Percentiles rank a stretch among this genome's conserved stretches.
These are phyloP conservation scores for Calocybe indica DNA, from an alignment of 768 basidiomycete genomes.

Conservation along the genomic window DNA sequence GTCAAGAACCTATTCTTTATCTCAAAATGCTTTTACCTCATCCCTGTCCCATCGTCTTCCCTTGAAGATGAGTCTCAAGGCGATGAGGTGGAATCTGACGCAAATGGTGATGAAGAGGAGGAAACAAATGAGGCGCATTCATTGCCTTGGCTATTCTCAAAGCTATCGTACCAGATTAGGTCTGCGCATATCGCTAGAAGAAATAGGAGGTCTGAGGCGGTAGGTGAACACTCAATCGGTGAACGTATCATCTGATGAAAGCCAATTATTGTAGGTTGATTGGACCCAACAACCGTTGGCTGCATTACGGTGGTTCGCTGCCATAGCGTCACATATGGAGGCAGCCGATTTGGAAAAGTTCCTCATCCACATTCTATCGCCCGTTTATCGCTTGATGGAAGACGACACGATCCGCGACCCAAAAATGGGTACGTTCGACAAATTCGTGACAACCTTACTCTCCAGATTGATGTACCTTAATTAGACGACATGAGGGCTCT, in stretches of 20 bases:
- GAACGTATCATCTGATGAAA: background rate
- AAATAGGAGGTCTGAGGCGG: constrained; percentile 32
- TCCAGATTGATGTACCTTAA: background rate
- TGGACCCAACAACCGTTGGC: constrained; percentile 83
- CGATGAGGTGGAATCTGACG: constrained; percentile 21
- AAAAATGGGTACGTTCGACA: constrained; percentile 59
- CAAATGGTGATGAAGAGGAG: constrained; percentile 20
- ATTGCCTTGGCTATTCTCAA: constrained; percentile 91
- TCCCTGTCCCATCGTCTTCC: constrained; percentile 18
- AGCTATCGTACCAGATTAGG: constrained; percentile 81
- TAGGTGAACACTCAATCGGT: constrained; percentile 32
- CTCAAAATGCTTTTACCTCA: constrained; percentile 73
- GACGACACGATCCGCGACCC: constrained; percentile 79
- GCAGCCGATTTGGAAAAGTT: constrained; percentile 52
- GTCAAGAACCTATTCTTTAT: constrained; percentile 93
- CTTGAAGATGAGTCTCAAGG: constrained; percentile 16
- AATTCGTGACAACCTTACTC: background rate
- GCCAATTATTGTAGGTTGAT: constrained; percentile 42
- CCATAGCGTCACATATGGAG: constrained; percentile 75
- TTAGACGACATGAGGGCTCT: constrained; percentile 80
- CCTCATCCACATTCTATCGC: constrained; percentile 79
- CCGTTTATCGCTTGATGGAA: constrained; percentile 81
- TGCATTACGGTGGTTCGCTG: constrained; percentile 89
- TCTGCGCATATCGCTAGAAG: constrained; percentile 69
- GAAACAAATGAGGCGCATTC: constrained; percentile 39